Conservation (phyloP, 108 stramenopile species). For the Cyclotella atomus region DNA sequence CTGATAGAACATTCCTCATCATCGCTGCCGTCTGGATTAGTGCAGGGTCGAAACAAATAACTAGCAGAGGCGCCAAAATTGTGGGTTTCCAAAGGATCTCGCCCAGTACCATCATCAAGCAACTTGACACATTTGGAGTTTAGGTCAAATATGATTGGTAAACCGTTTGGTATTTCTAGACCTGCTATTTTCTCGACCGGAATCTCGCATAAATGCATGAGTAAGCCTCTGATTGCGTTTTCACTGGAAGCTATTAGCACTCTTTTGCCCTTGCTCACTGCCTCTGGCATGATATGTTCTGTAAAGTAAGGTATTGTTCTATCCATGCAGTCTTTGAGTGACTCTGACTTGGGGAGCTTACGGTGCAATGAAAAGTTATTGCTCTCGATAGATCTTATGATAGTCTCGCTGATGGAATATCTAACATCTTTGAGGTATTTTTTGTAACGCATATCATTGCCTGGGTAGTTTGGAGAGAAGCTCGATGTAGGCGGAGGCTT, state of each 20-base stretch:
- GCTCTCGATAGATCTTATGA: slow-evolving; percentile 82
- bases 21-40: slow-evolving; percentile 60
- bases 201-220: slow-evolving; percentile 98
- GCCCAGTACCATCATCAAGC: slow-evolving; percentile 86
- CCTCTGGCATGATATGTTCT: slow-evolving; percentile 84
- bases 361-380: slow-evolving; percentile 65
- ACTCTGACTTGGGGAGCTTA: slow-evolving; percentile 90
- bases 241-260: slow-evolving; percentile 96
- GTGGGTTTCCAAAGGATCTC: slow-evolving; percentile 82
- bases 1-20: slow-evolving; percentile 36
- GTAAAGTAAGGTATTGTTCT: slow-evolving; percentile 92
- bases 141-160: slow-evolving; percentile 92
- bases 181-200: slow-evolving; percentile 91
- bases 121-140: slow-evolving; percentile 78
- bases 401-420: slow-evolving; percentile 69
- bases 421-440: slow-evolving; percentile 85
- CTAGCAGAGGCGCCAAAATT: slow-evolving; percentile 86
- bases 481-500: slow-evolving; percentile 85
- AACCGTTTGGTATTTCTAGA: slow-evolving; percentile 96
- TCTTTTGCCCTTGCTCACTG: slow-evolving; percentile 90
- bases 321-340: slow-evolving; percentile 90
- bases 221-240: slow-evolving; percentile 97
- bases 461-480: slow-evolving; percentile 78
- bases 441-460: slow-evolving; percentile 83
- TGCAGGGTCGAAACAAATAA: slow-evolving; percentile 83